Evolutionary conservation across 2,329 filamentous ascomycete species (phyloP), one percentile per base, ranked within the genome.

Genomic region (Arachnomyces sp.): DNA sequence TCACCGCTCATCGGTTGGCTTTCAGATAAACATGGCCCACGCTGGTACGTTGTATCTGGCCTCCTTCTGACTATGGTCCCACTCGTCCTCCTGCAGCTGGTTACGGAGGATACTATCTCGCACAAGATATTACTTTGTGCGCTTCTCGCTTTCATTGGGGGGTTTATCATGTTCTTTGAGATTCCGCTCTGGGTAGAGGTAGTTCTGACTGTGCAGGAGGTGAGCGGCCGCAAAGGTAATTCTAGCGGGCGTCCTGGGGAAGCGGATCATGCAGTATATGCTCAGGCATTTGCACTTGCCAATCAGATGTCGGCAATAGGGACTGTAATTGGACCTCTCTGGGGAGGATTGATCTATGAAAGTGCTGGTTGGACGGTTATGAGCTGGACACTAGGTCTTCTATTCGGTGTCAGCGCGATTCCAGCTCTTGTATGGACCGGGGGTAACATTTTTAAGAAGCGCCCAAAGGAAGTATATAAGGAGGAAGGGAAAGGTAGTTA

Each of bases 111-210:
- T 9, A 37, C 60, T 3, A 55, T 51, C 2, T 40, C 56, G 3
- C 64, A 71, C 38, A 60, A 72, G 13, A 56, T 67, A 7, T 58
- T 75, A 3, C 74, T 71, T 42, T 65, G 60, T 12, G 61, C 53
- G 3, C 44, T 77, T 0, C 57, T 77, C 0, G 62, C 57, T 0
- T 53, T 74, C 3, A 69, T 61, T 44, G 75, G 76, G 1, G 45
- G 73, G 1, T 75, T 75, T 0, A 52, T 80, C 2, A 72, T 73
- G 0, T 55, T 71, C 3, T 73, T 79, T 30, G 71, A 70, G 7
- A 68, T 74, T 2, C 69, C 74, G 0, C 67, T 67, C 7, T 67
- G 80, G 7, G 76, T 80, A 13, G 77, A 81, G 54, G 67, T 73
- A 1, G 74, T 74, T 4, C 60, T 64, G 9, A 64, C 80, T 0